These are phyloP conservation scores for Penicillium sp. DNA, from an alignment of 2,329 filamentous ascomycete genomes.

Conservation along the genomic window DNA sequence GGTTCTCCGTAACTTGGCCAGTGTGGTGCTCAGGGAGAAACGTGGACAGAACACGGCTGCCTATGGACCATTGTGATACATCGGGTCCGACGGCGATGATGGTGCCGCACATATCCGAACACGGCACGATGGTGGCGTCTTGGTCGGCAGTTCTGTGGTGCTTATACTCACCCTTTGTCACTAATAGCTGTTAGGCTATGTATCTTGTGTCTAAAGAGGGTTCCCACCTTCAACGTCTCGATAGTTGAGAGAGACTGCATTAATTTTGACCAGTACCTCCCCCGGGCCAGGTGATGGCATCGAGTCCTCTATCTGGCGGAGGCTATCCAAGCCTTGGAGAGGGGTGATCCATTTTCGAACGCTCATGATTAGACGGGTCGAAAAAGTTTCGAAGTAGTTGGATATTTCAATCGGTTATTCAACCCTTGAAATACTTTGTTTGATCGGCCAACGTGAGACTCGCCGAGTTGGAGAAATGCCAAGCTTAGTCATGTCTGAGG, in stretches of 20 bases:
- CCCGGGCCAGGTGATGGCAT: slow-evolving; percentile 52
- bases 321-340: slow-evolving; percentile 58
- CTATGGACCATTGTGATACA: slow-evolving; percentile 52
- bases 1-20: slow-evolving; percentile 59
- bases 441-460: background rate
- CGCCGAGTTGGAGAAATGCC: background rate
- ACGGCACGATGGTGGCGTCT: slow-evolving; percentile 57
- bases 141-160: slow-evolving; percentile 60
- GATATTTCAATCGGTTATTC: background rate
- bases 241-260: slow-evolving; percentile 57
- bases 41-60: slow-evolving; percentile 67
- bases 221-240: slow-evolving; percentile 47
- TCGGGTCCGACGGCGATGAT: slow-evolving; percentile 54
- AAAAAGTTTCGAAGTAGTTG: background rate
- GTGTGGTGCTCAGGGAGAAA: slow-evolving; percentile 58
- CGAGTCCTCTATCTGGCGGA: slow-evolving; percentile 47
- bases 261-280: slow-evolving; percentile 57
- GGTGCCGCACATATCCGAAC: slow-evolving; percentile 70
- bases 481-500: background rate
- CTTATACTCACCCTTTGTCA: slow-evolving; percentile 66
- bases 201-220: background rate
- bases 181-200: slow-evolving; percentile 37
- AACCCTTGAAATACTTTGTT: background rate
- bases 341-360: slow-evolving; percentile 55
- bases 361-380: slow-evolving; percentile 11